A percentile compares a stretch with the other conserved stretches of the same genome.
Evolutionary conservation across 108 stramenopile genomes (phyloP).

Genomic region (Craspedostauros australis): DNA sequence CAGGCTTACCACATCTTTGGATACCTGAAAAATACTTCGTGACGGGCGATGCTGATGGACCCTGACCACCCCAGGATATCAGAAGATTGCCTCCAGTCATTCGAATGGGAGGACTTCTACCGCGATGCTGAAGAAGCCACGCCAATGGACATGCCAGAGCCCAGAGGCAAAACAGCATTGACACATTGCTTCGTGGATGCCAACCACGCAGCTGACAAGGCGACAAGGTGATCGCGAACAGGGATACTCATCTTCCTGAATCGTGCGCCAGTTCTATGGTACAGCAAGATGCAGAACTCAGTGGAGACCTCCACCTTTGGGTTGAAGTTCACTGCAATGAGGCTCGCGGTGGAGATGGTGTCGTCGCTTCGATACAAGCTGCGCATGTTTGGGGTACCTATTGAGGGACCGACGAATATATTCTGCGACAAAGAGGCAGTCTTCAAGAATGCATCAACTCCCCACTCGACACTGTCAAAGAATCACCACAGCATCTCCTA

Average conservation of each 20-base stretch:
- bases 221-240: constrained; percentile 28
- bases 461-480: constrained; percentile 32
- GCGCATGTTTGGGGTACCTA: constrained; percentile 5
- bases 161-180: constrained; percentile 17
- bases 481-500: constrained; percentile 32
- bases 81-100: too few species aligned
- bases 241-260: constrained; percentile 9
- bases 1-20: not conserved
- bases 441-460: constrained; percentile 22
- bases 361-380: not conserved
- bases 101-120: constrained; percentile 13
- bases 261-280: constrained; percentile 1
- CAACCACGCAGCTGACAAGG: constrained; percentile 41
- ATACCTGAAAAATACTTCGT: not conserved
- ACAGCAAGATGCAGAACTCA: not conserved
- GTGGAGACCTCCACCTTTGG: not conserved
- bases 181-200: too few species aligned
- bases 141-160: too few species aligned
- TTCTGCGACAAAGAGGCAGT: constrained; percentile 40
- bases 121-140: constrained; percentile 12
- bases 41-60: not conserved
- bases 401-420: too few species aligned
- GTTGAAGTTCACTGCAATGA: not conserved
- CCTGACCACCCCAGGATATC: too few species aligned
- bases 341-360: not conserved